These are phyloP conservation scores for Neofusicoccum cordaticola DNA, from an alignment of 2,329 filamentous ascomycete species.

Conservation along the genomic window DNA sequence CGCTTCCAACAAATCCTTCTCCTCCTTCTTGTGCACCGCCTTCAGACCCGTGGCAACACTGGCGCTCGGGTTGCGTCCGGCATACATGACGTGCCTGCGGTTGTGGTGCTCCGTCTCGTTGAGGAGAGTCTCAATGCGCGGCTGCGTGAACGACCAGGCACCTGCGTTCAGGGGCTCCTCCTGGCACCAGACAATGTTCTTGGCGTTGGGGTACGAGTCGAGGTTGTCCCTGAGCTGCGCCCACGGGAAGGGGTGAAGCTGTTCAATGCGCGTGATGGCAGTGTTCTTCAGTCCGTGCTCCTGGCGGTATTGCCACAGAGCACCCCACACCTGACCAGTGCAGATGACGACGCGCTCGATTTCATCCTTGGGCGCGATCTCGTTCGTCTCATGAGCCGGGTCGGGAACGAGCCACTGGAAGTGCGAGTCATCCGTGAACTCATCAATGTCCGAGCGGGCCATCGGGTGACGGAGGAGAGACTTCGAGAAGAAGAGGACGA, in stretches of 20 bases:
- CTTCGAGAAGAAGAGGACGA: conserved; percentile 98
- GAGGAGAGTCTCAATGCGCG: conserved; percentile 91
- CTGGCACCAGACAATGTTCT: conserved; percentile 96
- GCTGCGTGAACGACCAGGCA: conserved; percentile 96
- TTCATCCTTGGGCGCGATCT: conserved; percentile 75
- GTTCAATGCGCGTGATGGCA: conserved; percentile 92
- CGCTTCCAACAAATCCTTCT: conserved; percentile 73
- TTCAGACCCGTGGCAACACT: conserved; percentile 94
- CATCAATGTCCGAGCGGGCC: conserved; percentile 83
- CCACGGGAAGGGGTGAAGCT: conserved; percentile 99
- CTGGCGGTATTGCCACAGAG: conserved; percentile 86
- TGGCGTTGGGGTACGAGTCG: conserved; percentile 93
- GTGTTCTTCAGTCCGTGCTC: conserved; percentile 84
- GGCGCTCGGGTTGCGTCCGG: conserved; percentile 87
- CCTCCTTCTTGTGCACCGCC: conserved; percentile 83
- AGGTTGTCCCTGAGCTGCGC: conserved; percentile 94
- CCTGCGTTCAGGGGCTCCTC: conserved; percentile 98
- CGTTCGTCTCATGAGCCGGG: conserved; percentile 71
- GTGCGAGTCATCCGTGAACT: conserved; percentile 86
- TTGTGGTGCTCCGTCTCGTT: conserved; percentile 92
- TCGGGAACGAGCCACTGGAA: conserved; percentile 98
- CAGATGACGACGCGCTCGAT: conserved; percentile 94
- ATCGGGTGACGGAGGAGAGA: conserved; percentile 90
- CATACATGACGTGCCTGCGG: conserved; percentile 95
- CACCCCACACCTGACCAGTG: conserved; percentile 89